phyloP scores from a whole-genome alignment of 2,329 filamentous ascomycete genomes.

The Metarhizium anisopliae region DNA sequence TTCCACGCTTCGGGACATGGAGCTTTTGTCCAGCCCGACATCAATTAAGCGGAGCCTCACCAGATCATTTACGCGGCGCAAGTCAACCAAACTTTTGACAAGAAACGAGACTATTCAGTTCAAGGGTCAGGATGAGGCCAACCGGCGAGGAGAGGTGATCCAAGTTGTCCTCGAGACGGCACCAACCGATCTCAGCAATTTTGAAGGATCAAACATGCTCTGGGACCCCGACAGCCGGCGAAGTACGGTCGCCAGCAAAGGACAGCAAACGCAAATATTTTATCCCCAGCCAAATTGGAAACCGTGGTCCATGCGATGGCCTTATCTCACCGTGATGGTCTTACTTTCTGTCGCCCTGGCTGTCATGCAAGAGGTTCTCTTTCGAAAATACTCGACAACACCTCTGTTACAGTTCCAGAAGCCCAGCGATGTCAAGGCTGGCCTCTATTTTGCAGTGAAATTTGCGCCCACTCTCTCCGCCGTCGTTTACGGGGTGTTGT shows the following conservation, averaged over 20 bases:
- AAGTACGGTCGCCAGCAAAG: conserved; percentile 27
- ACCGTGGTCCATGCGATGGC: conserved; percentile 55
- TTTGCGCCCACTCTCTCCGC: conserved; percentile 54
- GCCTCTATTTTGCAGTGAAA: conserved; percentile 52
- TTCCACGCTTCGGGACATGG: conserved; percentile 36
- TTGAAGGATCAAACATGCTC: conserved; percentile 32
- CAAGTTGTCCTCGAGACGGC: conserved; percentile 42
- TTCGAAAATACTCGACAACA: conserved; percentile 34
- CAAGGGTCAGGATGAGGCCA: conserved; percentile 49
- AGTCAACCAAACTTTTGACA: conserved; percentile 13
- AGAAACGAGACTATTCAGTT: conserved; percentile 35
- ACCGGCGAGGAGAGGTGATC: conserved; percentile 49
- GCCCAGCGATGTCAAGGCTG: conserved; percentile 40
- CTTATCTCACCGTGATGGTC: conserved; percentile 47
- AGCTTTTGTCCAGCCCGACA: conserved; percentile 34
- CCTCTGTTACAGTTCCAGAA: conserved; percentile 41
- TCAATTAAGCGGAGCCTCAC: conserved; percentile 26
- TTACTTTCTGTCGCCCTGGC: conserved; percentile 44
- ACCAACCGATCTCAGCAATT: conserved; percentile 41
- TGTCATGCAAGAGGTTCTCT: conserved; percentile 45
- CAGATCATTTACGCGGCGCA: conserved; percentile 31
- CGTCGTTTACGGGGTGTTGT: conserved; percentile 54
- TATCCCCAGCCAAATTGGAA: conserved; percentile 60
- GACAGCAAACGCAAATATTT: conserved; percentile 37
- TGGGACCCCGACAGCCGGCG: conserved; percentile 23